These are phyloP conservation scores for Saccharomycopsis guyanensis DNA, from an alignment of 805 yeast species.

Conservation along the genomic window DNA sequence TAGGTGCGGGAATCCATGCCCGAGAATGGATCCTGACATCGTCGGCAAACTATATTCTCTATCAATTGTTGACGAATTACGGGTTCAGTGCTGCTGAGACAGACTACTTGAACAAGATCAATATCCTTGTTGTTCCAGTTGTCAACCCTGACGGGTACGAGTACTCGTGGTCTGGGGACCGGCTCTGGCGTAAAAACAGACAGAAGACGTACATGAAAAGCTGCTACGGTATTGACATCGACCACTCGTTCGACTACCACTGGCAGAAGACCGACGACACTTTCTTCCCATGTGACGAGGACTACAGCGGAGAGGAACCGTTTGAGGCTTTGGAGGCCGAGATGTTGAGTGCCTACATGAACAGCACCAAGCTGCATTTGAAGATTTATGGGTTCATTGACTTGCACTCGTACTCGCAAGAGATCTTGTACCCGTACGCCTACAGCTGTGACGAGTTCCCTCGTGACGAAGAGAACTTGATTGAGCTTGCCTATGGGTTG, in stretches of 20 bases:
- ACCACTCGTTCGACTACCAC: constrained; percentile 72
- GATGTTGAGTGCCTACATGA: constrained; percentile 40
- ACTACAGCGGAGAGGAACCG: constrained; percentile 68
- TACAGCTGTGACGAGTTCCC: constrained; percentile 69
- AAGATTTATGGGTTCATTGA: constrained; percentile 71
- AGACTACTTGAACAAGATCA: constrained; percentile 47
- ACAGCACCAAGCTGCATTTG: constrained; percentile 39
- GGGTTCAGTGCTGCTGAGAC: constrained; percentile 33
- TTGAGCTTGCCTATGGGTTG: constrained; percentile 76
- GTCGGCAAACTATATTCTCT: constrained; percentile 51
- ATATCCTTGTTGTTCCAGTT: constrained; percentile 73
- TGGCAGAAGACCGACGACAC: constrained; percentile 52
- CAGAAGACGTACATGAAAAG: constrained; percentile 60
- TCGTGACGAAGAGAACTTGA: constrained; percentile 69
- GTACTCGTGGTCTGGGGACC: constrained; percentile 70
- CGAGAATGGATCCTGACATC: constrained; percentile 84
- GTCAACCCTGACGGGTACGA: constrained; percentile 89
- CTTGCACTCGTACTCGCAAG: constrained; percentile 80
- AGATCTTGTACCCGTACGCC: constrained; percentile 75
- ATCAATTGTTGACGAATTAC: constrained; percentile 40
- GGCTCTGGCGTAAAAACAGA: constrained; percentile 85
- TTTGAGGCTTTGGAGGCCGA: constrained; percentile 59
- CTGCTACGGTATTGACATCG: constrained; percentile 82
- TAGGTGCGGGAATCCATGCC: constrained; percentile 83
- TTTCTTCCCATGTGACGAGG: constrained; percentile 68